Base-by-base conservation (phyloP, 768 basidiomycete species). In the Filobasidium floriforme region DNA sequence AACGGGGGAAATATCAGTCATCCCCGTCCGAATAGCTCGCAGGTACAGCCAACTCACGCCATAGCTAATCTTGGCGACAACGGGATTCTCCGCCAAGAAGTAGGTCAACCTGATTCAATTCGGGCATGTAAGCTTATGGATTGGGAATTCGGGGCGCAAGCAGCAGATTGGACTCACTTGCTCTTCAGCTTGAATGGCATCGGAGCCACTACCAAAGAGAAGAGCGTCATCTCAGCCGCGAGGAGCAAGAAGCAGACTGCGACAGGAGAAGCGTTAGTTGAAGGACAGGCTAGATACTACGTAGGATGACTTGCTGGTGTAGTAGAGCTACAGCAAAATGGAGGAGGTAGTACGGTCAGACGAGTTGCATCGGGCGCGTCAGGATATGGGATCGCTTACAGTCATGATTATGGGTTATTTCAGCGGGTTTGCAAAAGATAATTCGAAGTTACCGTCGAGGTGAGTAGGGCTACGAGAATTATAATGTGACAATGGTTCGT, bases 1-100 rank as follows among this genome's bases (percentile, higher is more conserved):
- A 14, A 26, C 44, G 5, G 26, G n/a, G 24, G 7, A 15, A 37
- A 37, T 37, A 9, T 37, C 32, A 37, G 32, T 4, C 9, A 37
- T 37, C 32, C 32, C 32, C 32, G 32, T 37, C 32, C 32, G 32
- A 9, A 4, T 9, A 37, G 32, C 32, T 37, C 32, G 32, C 3
- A 37, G 32, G 32, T 37, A 37, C 32, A 37, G 54, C 54, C 15
- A 32, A 71, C 75, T 61, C 60, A 77, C 74, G 15, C 82, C 91
- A 75, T 96, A 96, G 4, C 90, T 89, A 66, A 94, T 70, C 72
- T 92, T 93, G 19, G 89, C 90, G 62, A 94, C 90, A 55, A 93
- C 76, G 0, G 77, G 75, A 68, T 77, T 79, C 63, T 76, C 73
- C 74, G 81, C 88, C 87, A 74, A 85, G 73, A 76, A 75, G 66